Conservation (phyloP, 129 eudicot genomes). For the Helichrysum umbraculigerum region DNA sequence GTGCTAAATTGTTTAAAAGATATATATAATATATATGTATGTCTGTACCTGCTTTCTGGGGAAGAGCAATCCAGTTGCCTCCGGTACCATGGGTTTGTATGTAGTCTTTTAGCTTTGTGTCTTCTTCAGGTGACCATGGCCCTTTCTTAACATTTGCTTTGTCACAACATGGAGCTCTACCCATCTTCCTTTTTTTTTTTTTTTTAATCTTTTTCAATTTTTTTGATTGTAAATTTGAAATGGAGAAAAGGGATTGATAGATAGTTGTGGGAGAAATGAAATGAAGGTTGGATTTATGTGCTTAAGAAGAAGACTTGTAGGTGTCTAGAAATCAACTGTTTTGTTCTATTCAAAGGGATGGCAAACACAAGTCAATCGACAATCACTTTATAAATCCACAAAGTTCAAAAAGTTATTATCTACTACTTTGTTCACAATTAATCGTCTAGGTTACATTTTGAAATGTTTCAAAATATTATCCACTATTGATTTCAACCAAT, state of each 20-base stretch:
- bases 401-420: background rate
- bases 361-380: conserved; percentile 46
- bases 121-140: conserved; percentile 89
- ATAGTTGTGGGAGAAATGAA: conserved; percentile 31
- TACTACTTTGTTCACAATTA: too few species aligned
- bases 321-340: conserved; percentile 32
- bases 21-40: too few species aligned
- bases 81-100: conserved; percentile 66
- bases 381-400: conserved; percentile 20
- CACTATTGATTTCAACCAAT: too few species aligned
- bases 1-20: background rate
- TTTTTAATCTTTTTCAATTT: background rate
- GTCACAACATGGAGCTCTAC: conserved; percentile 88
- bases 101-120: conserved; percentile 58
- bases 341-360: conserved; percentile 22
- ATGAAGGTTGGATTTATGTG: conserved; percentile 45
- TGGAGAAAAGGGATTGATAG: conserved; percentile 14
- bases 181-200: conserved; percentile 54
- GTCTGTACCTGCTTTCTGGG: conserved; percentile 65
- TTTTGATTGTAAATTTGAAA: conserved; percentile 19
- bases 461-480: too few species aligned
- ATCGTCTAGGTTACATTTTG: too few species aligned
- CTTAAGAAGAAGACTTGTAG: conserved; percentile 43
- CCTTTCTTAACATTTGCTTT: conserved; percentile 78
- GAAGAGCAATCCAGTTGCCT: conserved; percentile 76